These are phyloP conservation scores for Tricholoma terreum DNA, from an alignment of 768 basidiomycete genomes.

Conservation along the genomic window DNA sequence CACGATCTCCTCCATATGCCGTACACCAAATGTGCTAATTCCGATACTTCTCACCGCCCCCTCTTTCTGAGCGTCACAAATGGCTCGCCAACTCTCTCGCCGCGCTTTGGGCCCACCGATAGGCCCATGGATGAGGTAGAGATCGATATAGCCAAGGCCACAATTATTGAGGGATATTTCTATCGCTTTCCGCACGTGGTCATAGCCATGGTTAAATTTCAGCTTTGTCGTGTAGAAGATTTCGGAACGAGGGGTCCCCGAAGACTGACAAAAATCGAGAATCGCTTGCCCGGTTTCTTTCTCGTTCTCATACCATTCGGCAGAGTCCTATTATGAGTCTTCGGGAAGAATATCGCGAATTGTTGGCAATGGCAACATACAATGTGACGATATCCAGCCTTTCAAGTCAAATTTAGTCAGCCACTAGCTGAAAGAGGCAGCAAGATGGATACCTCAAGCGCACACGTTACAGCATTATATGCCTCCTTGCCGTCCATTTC, in stretches of 20 bases:
- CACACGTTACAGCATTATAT: too few species aligned
- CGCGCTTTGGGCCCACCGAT: conserved; percentile 56
- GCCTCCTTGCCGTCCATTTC: conserved; percentile 57
- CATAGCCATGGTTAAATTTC: conserved; percentile 53
- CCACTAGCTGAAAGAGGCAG: conserved; percentile 3
- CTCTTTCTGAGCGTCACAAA: too few species aligned
- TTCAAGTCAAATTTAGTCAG: conserved; percentile 7
- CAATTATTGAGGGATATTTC: conserved; percentile 50
- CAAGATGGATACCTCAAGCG: conserved; percentile 48
- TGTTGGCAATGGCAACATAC: too few species aligned
- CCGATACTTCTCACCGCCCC: conserved; percentile 61
- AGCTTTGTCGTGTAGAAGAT: conserved; percentile 78
- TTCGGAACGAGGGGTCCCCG: conserved; percentile 50
- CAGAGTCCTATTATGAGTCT: conserved; percentile 38
- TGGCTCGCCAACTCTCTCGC: conserved; percentile 62
- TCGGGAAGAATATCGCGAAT: not conserved
- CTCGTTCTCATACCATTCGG: conserved; percentile 65
- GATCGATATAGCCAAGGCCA: conserved; percentile 62
- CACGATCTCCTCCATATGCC: conserved; percentile 58
- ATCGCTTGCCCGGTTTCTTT: conserved; percentile 60
- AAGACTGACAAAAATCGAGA: conserved; percentile 44
- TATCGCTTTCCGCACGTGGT: conserved; percentile 46
- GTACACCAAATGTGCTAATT: conserved; percentile 58
- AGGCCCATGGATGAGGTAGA: conserved; percentile 71
- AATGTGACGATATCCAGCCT: conserved; percentile 69